Conservation (phyloP, 202 grass and related monocot genomes). For the Dendrocalamus latiflorus region DNA sequence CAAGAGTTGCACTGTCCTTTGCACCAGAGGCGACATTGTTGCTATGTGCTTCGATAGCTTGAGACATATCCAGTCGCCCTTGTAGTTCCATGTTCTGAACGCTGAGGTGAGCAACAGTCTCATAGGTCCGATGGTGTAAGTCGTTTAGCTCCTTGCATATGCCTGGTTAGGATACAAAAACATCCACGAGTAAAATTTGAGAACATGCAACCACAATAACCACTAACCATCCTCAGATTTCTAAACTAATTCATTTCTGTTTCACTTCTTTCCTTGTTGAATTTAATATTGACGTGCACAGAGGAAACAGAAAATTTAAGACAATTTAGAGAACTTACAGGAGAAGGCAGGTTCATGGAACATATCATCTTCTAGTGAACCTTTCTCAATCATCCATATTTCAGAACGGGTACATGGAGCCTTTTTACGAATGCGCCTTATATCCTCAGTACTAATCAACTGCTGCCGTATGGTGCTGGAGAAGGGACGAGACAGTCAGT, state of each 20-base stretch:
- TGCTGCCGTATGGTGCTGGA: conserved; percentile 90
- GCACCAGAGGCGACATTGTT: conserved; percentile 29
- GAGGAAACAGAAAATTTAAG: conserved; percentile 22
- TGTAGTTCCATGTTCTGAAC: conserved; percentile 31
- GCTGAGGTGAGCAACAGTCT: conserved; percentile 21
- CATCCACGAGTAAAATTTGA: conserved; percentile 17
- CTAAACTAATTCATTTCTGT: neutral
- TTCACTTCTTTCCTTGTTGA: neutral
- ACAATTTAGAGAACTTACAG: conserved; percentile 34
- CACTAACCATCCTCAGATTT: neutral
- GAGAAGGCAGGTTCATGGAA: conserved; percentile 62
- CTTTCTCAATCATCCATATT: conserved; percentile 97
- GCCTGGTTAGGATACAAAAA: conserved; percentile 45
- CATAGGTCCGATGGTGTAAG: conserved; percentile 47
- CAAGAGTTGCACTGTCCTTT: conserved; percentile 11
- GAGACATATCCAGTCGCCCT: neutral
- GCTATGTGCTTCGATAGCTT: conserved; percentile 21
- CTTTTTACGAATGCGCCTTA: conserved; percentile 94
- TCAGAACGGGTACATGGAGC: conserved; percentile 95
- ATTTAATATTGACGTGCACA: neutral
- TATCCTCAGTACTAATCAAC: conserved; percentile 91
- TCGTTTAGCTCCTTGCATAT: conserved; percentile 56
- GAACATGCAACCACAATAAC: neutral
- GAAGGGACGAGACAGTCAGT: conserved; percentile 10
- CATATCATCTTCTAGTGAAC: conserved; percentile 87